These are phyloP conservation scores for Eucalyptus regnans DNA, from an alignment of 345 rosid species.

Conservation along the genomic window DNA sequence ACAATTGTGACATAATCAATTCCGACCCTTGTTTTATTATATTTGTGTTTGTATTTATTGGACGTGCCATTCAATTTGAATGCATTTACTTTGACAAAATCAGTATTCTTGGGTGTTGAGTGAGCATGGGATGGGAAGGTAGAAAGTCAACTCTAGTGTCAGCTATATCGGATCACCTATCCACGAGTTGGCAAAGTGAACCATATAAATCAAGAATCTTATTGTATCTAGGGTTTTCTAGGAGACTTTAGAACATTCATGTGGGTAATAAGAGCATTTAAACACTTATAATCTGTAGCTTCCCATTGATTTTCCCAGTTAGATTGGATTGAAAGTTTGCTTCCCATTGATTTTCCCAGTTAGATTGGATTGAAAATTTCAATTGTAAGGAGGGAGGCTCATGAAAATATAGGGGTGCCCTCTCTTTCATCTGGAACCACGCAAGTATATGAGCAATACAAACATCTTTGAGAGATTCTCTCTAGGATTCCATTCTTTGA, in stretches of 20 bases:
- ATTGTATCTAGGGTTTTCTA: not conserved
- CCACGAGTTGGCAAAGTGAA: not conserved
- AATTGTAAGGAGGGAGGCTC: not conserved
- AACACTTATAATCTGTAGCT: not conserved
- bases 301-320: not conserved
- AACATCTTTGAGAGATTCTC: not conserved
- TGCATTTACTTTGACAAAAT: not conserved
- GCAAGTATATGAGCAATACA: not conserved
- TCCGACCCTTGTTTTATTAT: not conserved
- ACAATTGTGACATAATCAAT: not conserved
- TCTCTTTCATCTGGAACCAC: not conserved
- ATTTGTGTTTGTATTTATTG: not conserved
- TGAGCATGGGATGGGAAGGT: not conserved
- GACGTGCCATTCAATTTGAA: not conserved
- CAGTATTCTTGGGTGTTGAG: not conserved
- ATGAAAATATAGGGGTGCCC: not conserved
- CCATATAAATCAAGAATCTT: not conserved
- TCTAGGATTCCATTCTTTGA: not conserved
- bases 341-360: not conserved
- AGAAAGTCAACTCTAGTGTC: not conserved
- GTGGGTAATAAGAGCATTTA: not conserved
- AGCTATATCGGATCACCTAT: not conserved
- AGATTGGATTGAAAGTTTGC: not conserved
- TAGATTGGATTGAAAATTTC: not conserved
- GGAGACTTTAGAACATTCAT: not conserved